Evolutionary conservation across 2,329 filamentous ascomycete species (phyloP).

Genomic region (Ceratocystis diversiconidia): DNA sequence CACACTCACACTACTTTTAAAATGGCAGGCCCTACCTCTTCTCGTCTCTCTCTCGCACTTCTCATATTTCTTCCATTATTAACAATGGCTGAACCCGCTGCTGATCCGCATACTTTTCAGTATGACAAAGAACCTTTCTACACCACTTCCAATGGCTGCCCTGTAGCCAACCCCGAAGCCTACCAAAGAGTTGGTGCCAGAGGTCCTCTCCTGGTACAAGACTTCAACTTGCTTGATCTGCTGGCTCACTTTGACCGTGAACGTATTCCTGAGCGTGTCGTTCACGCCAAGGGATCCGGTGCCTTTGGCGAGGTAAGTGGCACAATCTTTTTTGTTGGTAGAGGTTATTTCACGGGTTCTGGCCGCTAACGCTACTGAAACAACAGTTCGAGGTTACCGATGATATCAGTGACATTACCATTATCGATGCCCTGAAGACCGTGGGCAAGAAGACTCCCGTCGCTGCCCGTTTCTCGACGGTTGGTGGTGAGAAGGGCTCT

Average conservation of each 20-base stretch:
- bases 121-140: constrained; percentile 46
- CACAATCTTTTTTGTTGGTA: not conserved
- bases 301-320: constrained; percentile 31
- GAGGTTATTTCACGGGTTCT: too few relatives aligned
- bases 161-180: constrained; percentile 36
- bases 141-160: constrained; percentile 45
- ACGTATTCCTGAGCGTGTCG: constrained; percentile 38
- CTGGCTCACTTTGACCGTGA: constrained; percentile 41
- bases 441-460: constrained; percentile 56
- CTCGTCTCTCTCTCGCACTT: not conserved
- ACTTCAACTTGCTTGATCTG: constrained; percentile 48
- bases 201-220: constrained; percentile 17
- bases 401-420: constrained; percentile 39
- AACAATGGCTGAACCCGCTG: not conserved
- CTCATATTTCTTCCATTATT: not conserved
- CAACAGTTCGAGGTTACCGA: constrained; percentile 31
- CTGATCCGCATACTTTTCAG: constrained; percentile 23
- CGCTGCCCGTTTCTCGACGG: constrained; percentile 58
- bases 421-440: constrained; percentile 39
- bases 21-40: not conserved
- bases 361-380: not conserved
- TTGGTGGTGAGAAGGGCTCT: constrained; percentile 58
- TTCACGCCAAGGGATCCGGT: constrained; percentile 45
- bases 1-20: not conserved
- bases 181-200: constrained; percentile 41